These are phyloP conservation scores for Scheffersomyces stambukii DNA, from an alignment of 1,139 yeast species.

Conservation along the genomic window DNA sequence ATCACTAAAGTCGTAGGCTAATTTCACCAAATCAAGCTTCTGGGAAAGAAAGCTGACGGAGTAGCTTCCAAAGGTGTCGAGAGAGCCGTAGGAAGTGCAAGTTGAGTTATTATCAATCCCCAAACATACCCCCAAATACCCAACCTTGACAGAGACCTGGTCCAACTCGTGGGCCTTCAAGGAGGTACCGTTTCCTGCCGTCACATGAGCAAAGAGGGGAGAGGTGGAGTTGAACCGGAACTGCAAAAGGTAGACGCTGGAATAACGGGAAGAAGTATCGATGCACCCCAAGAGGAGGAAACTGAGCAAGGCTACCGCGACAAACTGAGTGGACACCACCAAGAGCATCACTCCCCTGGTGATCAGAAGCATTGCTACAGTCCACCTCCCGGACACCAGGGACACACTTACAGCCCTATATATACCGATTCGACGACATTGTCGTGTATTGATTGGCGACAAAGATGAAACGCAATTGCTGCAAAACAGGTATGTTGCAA, in stretches of 20 bases:
- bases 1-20: conserved; percentile 39
- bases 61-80: conserved; percentile 15
- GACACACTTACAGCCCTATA: too few species aligned
- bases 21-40: conserved; percentile 33
- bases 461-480: too few species aligned
- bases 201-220: conserved; percentile 6
- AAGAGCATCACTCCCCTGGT: conserved; percentile 10
- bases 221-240: conserved; percentile 39
- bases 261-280: conserved; percentile 32
- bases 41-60: conserved; percentile 10
- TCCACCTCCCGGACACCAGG: too few species aligned
- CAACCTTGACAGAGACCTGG: conserved; percentile 39
- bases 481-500: too few species aligned
- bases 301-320: conserved; percentile 38
- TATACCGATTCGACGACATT: too few species aligned
- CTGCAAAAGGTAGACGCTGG: conserved; percentile 43
- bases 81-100: conserved; percentile 29
- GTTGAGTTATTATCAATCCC: conserved; percentile 19
- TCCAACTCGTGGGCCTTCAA: conserved; percentile 14
- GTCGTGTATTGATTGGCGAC: too few species aligned
- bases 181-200: conserved; percentile 3
- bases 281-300: conserved; percentile 55
- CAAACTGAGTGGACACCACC: conserved; percentile 24
- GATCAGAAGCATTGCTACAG: conserved; percentile 5
- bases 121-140: conserved; percentile 51